These are phyloP conservation scores for Ilyonectria mors-panacis DNA, from an alignment of 2,329 filamentous ascomycete species.

Conservation along the genomic window DNA sequence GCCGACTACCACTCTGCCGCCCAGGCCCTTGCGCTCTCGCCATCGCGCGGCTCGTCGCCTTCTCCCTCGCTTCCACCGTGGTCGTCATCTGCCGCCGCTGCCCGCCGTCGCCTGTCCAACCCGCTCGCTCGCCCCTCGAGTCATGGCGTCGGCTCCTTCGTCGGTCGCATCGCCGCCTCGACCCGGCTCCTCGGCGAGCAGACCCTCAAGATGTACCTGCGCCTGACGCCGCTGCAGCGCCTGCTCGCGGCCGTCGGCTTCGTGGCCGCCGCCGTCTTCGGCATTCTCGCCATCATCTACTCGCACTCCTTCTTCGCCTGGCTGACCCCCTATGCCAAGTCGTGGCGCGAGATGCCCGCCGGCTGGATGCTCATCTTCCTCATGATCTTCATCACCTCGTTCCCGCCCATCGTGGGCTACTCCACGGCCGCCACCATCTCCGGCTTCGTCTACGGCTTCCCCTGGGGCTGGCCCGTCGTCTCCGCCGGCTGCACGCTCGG, in stretches of 20 bases:
- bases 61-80: slow-evolving; percentile 51
- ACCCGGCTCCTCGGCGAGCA: slow-evolving; percentile 61
- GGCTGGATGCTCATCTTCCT: slow-evolving; percentile 85
- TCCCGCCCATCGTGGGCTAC: slow-evolving; percentile 92
- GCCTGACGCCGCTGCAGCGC: slow-evolving; percentile 73
- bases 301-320: slow-evolving; percentile 84
- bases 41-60: slow-evolving; percentile 50
- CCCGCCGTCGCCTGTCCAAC: slow-evolving; percentile 59
- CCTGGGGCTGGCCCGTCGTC: slow-evolving; percentile 84
- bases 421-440: slow-evolving; percentile 75
- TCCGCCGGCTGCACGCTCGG: slow-evolving; percentile 84
- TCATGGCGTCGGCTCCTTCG: slow-evolving; percentile 47
- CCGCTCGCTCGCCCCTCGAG: slow-evolving; percentile 53
- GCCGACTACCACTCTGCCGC: slow-evolving; percentile 66
- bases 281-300: slow-evolving; percentile 81
- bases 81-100: slow-evolving; percentile 32
- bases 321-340: slow-evolving; percentile 79
- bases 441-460: slow-evolving; percentile 71
- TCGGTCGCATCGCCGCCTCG: slow-evolving; percentile 52
- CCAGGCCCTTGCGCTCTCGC: slow-evolving; percentile 63
- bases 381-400: slow-evolving; percentile 82
- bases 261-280: slow-evolving; percentile 67
- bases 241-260: slow-evolving; percentile 68
- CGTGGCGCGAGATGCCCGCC: slow-evolving; percentile 80
- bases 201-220: slow-evolving; percentile 65